These are phyloP conservation scores for Salvia splendens DNA, from an alignment of 257 asterid species.

Conservation along the genomic window DNA sequence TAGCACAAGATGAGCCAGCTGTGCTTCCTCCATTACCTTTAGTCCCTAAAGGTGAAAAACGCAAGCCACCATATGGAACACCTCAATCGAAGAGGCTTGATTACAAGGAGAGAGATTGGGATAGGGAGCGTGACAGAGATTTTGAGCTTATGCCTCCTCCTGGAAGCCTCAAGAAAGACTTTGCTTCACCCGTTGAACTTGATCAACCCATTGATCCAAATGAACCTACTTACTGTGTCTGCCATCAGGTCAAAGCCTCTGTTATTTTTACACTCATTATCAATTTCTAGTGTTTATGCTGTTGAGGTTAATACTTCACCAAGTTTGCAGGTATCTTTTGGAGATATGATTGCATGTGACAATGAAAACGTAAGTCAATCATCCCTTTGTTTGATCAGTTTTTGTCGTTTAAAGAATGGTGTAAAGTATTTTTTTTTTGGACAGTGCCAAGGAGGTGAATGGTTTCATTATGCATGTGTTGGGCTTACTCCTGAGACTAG, in stretches of 20 bases:
- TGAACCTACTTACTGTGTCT: conserved; percentile 95
- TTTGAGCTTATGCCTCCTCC: conserved; percentile 99
- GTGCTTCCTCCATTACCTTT: conserved; percentile 85
- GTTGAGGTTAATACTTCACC: conserved; percentile 20
- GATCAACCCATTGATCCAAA: conserved; percentile 94
- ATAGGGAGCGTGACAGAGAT: conserved; percentile 88
- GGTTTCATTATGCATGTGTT: conserved; percentile 98
- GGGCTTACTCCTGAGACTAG: conserved; percentile 95
- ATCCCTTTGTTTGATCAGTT: conserved; percentile 15
- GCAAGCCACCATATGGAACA: conserved; percentile 51
- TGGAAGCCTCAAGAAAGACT: conserved; percentile 78
- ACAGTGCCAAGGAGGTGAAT: conserved; percentile 99
- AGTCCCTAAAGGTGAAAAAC: conserved; percentile 78
- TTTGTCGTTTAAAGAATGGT: too few relatives aligned
- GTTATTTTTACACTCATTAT: conserved; percentile 13
- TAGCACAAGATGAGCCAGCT: conserved; percentile 82
- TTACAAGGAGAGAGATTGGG: conserved; percentile 86
- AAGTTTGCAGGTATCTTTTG: conserved; percentile 76
- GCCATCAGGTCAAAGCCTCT: conserved; percentile 73
- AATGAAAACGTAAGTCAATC: conserved; percentile 68
- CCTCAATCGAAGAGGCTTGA: conserved; percentile 82
- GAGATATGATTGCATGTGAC: conserved; percentile 99
- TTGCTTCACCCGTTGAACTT: conserved; percentile 64
- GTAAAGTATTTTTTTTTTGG: not conserved
- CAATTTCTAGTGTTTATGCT: not conserved